Base-by-base conservation (phyloP, 2,329 filamentous ascomycete species). In the Ophiostoma australiae region DNA sequence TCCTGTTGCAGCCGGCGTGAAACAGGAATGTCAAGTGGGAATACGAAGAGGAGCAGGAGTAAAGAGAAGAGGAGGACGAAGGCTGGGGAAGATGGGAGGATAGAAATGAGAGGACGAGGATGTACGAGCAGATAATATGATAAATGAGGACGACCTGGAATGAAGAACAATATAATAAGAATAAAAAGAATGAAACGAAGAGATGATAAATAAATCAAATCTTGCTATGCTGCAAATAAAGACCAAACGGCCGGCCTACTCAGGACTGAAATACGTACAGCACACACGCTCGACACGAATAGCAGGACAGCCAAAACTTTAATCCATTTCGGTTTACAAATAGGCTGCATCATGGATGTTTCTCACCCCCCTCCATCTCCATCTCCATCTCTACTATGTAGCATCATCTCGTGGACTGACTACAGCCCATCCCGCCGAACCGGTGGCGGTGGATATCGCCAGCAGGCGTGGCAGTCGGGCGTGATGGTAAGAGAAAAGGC, bases 1-100 rank as follows among this genome's bases (percentile, higher is more conserved):
- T 52, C 13, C 31, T 58, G 20, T 33, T 41, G 70, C 65, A 55
- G 69, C 70, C 13, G 48, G 35, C 10, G 39, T 67, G 66, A 67
- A 67, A 67, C 66, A 67, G 23, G 39, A 67, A 37, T 20, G 35
- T 6, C 6, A 33, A 39, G 44, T 48, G 17, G 6, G 37, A 20
- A 20, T 48, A 48, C 44, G 44, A 48, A 8, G 17, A 48, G 44
- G 44, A 44, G 41, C 33, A 66, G 31, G 33, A 65, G 37, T 63
- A 63, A 63, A 20, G 27, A 41, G 58, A 63, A 20, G 13, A 39
- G 35, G 37, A 67, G 66, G 23, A 33, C 37, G 10, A 41, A 27
- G 39, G 33, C 66, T 48, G 66, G 66, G 37, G 39, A 68, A 39
- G 39, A 48, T 11, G 33, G 55, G 33, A 66, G 33, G 39, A 58